Percentiles rank a stretch among this genome's conserved stretches.
phyloP scores from a whole-genome alignment of 805 yeast species.

The Spathaspora sp. region DNA sequence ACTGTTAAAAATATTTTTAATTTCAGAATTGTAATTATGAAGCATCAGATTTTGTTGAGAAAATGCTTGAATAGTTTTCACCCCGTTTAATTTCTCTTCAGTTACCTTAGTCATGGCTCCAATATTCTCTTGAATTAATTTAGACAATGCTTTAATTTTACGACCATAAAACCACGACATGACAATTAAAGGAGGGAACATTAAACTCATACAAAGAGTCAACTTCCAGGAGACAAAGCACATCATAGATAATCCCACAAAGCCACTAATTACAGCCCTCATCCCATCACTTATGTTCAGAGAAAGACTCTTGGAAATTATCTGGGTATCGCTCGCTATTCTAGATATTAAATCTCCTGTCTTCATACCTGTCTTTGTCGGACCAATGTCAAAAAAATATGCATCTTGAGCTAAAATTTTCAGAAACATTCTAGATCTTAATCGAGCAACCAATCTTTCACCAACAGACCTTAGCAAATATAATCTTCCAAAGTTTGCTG shows the following conservation, averaged over 20 bases:
- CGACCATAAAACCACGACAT: conserved; percentile 83
- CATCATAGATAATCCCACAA: conserved; percentile 92
- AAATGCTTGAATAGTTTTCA: conserved; percentile 85
- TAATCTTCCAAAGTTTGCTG: conserved; percentile 80
- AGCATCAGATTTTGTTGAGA: conserved; percentile 82
- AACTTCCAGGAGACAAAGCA: conserved; percentile 76
- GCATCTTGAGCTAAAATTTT: conserved; percentile 83
- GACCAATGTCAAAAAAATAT: conserved; percentile 81
- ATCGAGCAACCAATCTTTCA: conserved; percentile 80
- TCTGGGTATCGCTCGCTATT: conserved; percentile 81
- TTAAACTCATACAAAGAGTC: conserved; percentile 73
- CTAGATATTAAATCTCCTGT: conserved; percentile 92
- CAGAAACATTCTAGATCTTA: conserved; percentile 72
- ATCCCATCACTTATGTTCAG: conserved; percentile 92
- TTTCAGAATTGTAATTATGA: conserved; percentile 67
- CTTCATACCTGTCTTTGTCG: conserved; percentile 44
- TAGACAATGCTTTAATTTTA: conserved; percentile 67
- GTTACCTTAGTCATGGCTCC: conserved; percentile 86
- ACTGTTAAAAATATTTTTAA: conserved; percentile 58
- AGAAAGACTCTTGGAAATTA: conserved; percentile 81
- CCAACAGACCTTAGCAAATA: conserved; percentile 74
- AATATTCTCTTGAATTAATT: conserved; percentile 75
- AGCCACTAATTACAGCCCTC: conserved; percentile 75
- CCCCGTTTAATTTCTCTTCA: conserved; percentile 84
- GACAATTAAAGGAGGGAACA: conserved; percentile 79